phyloP scores from a whole-genome alignment of 768 basidiomycete genomes.

The Hygrophoropsis aurantiaca region DNA sequence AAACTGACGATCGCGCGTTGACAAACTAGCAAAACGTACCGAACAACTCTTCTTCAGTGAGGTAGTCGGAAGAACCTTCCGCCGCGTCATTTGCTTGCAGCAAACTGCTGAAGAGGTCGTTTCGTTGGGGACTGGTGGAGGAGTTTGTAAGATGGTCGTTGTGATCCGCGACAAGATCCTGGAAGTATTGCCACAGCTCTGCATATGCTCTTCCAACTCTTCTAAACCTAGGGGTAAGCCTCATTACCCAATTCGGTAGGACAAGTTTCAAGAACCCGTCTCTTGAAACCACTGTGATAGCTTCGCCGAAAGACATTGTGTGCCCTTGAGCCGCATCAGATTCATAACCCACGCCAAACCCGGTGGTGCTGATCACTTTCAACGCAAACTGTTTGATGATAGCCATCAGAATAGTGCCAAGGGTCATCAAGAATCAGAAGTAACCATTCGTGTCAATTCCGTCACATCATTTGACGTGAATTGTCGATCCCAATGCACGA shows the following conservation, averaged over 20 bases:
- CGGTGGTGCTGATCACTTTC: neutral
- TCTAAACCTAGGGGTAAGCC: neutral
- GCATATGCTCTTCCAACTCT: neutral
- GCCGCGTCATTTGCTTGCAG: neutral
- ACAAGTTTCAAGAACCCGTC: neutral
- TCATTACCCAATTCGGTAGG: neutral
- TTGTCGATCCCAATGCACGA: neutral
- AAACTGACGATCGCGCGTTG: too few relatives aligned
- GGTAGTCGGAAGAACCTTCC: neutral
- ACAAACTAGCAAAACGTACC: neutral
- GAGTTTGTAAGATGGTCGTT: neutral
- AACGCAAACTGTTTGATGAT: neutral
- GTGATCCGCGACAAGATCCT: neutral
- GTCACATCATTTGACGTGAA: neutral
- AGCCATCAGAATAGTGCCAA: neutral
- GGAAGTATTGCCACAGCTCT: slow-evolving; percentile 1
- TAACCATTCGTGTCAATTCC: neutral
- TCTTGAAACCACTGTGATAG: neutral
- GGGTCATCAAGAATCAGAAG: neutral
- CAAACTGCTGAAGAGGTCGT: slow-evolving; percentile 2
- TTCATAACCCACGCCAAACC: neutral
- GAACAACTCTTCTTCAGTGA: neutral
- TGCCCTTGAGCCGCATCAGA: neutral
- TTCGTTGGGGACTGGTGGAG: neutral
- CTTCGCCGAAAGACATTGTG: neutral